A percentile compares a stretch with the other conserved stretches of the same genome.
Conservation (phyloP, 495 filamentous ascomycete genomes). For the Polyplosphaeria fusca region DNA sequence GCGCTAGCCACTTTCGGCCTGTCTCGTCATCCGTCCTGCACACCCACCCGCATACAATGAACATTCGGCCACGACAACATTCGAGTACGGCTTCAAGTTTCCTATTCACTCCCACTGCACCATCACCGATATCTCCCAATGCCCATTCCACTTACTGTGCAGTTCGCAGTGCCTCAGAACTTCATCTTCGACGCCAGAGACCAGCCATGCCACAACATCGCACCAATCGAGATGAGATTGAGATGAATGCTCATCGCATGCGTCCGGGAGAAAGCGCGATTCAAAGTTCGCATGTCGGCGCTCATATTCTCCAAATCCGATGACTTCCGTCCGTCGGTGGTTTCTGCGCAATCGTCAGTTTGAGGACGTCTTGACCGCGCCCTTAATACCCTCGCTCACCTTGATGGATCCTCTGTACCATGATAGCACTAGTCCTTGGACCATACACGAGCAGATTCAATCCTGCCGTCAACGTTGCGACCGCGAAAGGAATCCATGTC, state of each 20-base stretch:
- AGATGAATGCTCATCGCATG: constrained; percentile 58
- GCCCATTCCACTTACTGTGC: no score
- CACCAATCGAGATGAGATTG: constrained; percentile 51
- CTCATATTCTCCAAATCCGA: constrained; percentile 6
- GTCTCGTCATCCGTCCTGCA: no score
- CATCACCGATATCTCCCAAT: no score
- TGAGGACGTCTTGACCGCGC: background rate
- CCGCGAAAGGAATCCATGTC: constrained; percentile 42
- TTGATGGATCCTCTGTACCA: constrained; percentile 48
- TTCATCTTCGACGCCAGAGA: constrained; percentile 41
- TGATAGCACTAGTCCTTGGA: constrained; percentile 46
- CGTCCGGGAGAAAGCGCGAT: constrained; percentile 47
- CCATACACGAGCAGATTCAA: constrained; percentile 46
- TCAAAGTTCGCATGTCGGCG: constrained; percentile 43
- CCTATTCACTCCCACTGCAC: no score
- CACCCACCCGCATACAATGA: no score
- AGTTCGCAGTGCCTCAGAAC: constrained; percentile 1
- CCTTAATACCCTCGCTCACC: constrained; percentile 27
- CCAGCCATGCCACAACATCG: constrained; percentile 52
- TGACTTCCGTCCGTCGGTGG: background rate
- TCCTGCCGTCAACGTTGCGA: constrained; percentile 43
- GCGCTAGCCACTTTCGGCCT: no score
- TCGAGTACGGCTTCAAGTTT: no score
- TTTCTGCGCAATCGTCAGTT: constrained; percentile 4
- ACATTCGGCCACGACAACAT: no score